phyloP scores from a whole-genome alignment of 1,139 yeast species.

The Suhomyces taliae region DNA sequence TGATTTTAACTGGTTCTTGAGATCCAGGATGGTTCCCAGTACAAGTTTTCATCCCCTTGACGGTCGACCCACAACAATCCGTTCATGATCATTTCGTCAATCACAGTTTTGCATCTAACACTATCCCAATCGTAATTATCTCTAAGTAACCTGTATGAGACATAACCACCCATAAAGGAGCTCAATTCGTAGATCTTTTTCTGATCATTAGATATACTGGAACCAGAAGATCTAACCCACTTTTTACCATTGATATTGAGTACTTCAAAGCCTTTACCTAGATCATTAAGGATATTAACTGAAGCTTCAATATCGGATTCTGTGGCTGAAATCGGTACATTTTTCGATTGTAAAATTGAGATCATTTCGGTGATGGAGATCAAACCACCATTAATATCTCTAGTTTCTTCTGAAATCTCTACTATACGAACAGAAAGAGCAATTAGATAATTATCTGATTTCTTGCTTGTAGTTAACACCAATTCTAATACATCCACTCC shows the following conservation, averaged over 20 bases:
- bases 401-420: conserved; percentile 70
- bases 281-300: conserved; percentile 45
- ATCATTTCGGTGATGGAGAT: conserved; percentile 62
- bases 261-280: conserved; percentile 43
- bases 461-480: conserved; percentile 22
- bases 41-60: conserved; percentile 55
- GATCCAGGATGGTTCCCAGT: conserved; percentile 62
- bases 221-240: conserved; percentile 43
- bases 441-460: conserved; percentile 52
- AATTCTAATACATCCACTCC: conserved; percentile 82
- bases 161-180: conserved; percentile 64
- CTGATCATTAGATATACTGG: conserved; percentile 56
- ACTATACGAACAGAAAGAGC: conserved; percentile 72
- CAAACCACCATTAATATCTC: conserved; percentile 78
- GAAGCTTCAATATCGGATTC: conserved; percentile 52
- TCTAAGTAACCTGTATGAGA: conserved; percentile 57
- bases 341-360: conserved; percentile 23
- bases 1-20: neutral
- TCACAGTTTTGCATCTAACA: conserved; percentile 58
- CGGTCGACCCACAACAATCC: conserved; percentile 85
- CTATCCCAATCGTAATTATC: conserved; percentile 77
- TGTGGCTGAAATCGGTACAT: conserved; percentile 35
- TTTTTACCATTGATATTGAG: conserved; percentile 33
- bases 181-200: conserved; percentile 70
- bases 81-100: conserved; percentile 76